Percentiles rank a stretch among this genome's conserved stretches.
phyloP scores from a whole-genome alignment of 2,329 filamentous ascomycete genomes.

The Fusarium liriodendri region DNA sequence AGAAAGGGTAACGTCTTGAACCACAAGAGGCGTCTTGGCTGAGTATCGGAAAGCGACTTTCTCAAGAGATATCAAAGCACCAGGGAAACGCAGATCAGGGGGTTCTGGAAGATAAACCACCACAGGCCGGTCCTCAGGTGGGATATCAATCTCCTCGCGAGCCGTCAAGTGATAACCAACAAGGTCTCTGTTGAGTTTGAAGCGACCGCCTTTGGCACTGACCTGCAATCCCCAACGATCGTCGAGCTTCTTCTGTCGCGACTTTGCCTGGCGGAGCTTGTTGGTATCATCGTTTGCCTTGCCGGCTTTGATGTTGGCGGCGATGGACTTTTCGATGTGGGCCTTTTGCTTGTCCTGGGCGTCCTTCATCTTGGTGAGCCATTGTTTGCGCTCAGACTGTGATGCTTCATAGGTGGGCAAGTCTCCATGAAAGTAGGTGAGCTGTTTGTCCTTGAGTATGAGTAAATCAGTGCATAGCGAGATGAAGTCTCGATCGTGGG shows the following conservation, averaged over 20 bases:
- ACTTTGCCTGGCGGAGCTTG: conserved; percentile 86
- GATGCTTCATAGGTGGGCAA: conserved; percentile 78
- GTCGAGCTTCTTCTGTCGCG: conserved; percentile 85
- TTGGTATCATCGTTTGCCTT: conserved; percentile 85
- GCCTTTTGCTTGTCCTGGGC: conserved; percentile 84
- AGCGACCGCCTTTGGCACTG: conserved; percentile 76
- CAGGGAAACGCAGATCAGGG: conserved; percentile 78
- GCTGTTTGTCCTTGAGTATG: conserved; percentile 76
- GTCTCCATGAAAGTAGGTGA: conserved; percentile 81
- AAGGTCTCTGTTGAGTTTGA: conserved; percentile 84
- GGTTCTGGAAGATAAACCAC: conserved; percentile 70
- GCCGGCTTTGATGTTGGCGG: conserved; percentile 78
- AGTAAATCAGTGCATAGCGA: conserved; percentile 82
- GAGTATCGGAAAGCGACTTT: conserved; percentile 74
- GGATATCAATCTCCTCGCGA: conserved; percentile 78
- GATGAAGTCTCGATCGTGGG: conserved; percentile 86
- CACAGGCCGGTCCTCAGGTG: conserved; percentile 69
- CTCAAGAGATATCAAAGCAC: conserved; percentile 78
- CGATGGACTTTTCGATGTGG: conserved; percentile 83
- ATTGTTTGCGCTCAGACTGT: conserved; percentile 73
- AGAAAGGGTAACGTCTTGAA: conserved; percentile 74
- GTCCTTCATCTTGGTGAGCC: conserved; percentile 81
- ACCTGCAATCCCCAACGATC: conserved; percentile 83
- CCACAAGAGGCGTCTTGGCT: conserved; percentile 50
- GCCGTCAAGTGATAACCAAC: conserved; percentile 68